These are phyloP conservation scores for Citrus australasica DNA, from an alignment of 345 rosid genomes.

Conservation along the genomic window DNA sequence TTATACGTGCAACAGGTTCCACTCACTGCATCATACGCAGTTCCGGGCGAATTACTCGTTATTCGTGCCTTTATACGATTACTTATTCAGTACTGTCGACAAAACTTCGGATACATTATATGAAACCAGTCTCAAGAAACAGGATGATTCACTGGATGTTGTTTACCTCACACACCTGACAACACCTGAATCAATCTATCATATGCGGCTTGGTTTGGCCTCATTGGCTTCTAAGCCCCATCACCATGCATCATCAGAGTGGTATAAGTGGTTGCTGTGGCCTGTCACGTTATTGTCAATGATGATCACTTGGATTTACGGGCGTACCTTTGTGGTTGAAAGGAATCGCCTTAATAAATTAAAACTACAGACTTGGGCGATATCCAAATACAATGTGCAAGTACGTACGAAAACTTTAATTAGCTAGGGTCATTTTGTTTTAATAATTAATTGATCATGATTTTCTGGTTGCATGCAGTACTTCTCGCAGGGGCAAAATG, in stretches of 20 bases:
- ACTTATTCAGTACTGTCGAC: constrained; percentile 39
- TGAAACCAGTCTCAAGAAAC: constrained; percentile 26
- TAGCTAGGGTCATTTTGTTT: no score
- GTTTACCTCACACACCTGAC: constrained; percentile 62
- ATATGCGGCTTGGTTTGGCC: constrained; percentile 48
- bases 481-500: constrained; percentile 30
- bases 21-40: constrained; percentile 54
- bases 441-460: background rate
- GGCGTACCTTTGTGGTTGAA: constrained; percentile 23
- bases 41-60: constrained; percentile 48
- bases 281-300: constrained; percentile 33
- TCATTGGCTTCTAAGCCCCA: constrained; percentile 49
- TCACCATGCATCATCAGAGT: background rate
- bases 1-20: constrained; percentile 24
- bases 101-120: constrained; percentile 28
- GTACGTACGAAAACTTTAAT: constrained; percentile 8
- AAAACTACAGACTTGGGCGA: constrained; percentile 29
- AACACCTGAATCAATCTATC: constrained; percentile 53
- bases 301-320: constrained; percentile 25
- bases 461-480: constrained; percentile 21
- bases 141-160: constrained; percentile 41
- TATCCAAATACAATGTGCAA: constrained; percentile 28
- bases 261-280: constrained; percentile 36
- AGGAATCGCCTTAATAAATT: constrained; percentile 29
- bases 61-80: constrained; percentile 56